A percentile compares a stretch with the other conserved stretches of the same genome.
Conservation (phyloP, 345 rosid species). For the Pelargonium nanum region DNA sequence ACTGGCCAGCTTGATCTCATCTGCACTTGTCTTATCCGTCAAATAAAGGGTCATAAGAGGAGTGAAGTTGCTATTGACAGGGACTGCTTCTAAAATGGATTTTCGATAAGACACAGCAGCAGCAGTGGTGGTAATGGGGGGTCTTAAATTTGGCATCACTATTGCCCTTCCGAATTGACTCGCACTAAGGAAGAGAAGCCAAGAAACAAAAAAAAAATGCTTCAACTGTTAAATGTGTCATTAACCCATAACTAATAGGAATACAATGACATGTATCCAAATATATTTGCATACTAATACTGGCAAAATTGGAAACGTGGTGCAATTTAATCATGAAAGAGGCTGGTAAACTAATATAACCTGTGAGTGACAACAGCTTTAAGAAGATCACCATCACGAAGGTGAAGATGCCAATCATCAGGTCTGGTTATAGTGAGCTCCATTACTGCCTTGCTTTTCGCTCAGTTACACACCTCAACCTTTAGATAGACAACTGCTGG, state of each 20-base stretch:
- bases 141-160: constrained; percentile 91
- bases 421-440: constrained; percentile 63
- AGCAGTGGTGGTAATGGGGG: constrained; percentile 62
- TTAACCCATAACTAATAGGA: neutral
- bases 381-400: constrained; percentile 65
- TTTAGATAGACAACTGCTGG: no score
- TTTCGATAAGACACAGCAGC: constrained; percentile 46
- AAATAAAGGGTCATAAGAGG: constrained; percentile 94
- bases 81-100: constrained; percentile 20
- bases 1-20: constrained; percentile 92
- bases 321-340: neutral
- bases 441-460: constrained; percentile 17
- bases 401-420: constrained; percentile 90
- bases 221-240: no score
- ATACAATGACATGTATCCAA: no score
- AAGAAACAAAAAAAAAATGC: constrained; percentile 5
- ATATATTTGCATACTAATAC: no score
- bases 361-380: constrained; percentile 69
- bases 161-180: constrained; percentile 69
- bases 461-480: no score
- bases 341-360: constrained; percentile 16
- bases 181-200: constrained; percentile 31
- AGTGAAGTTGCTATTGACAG: constrained; percentile 33
- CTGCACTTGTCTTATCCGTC: constrained; percentile 71
- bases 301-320: neutral